phyloP scores from a whole-genome alignment of 768 basidiomycete species.

The Leccinum subtestaceum region DNA sequence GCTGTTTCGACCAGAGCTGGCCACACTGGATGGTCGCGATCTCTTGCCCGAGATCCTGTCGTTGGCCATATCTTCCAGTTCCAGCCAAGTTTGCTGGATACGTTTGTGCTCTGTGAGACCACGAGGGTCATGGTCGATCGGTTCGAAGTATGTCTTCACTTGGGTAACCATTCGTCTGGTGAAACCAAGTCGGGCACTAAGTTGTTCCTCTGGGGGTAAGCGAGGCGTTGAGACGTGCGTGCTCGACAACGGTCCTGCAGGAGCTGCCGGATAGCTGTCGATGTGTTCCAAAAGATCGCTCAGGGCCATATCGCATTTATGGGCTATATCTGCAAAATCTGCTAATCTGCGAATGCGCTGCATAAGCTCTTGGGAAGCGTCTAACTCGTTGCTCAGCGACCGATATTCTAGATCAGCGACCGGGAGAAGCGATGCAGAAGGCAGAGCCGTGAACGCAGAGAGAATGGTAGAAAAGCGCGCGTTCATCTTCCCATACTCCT shows the following conservation, averaged over 20 bases:
- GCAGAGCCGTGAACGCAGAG: conserved; percentile 46
- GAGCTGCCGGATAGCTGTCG: conserved; percentile 74
- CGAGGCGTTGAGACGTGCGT: conserved; percentile 41
- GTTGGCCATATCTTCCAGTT: conserved; percentile 77
- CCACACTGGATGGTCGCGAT: conserved; percentile 62
- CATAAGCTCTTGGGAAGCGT: conserved; percentile 47
- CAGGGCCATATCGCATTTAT: conserved; percentile 66
- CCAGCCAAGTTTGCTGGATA: conserved; percentile 76
- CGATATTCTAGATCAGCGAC: conserved; percentile 56
- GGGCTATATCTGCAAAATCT: conserved; percentile 46
- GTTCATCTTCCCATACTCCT: conserved; percentile 47
- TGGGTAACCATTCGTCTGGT: conserved; percentile 51
- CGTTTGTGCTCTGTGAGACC: conserved; percentile 59
- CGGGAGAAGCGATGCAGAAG: conserved; percentile 38
- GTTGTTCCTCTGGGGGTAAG: conserved; percentile 63
- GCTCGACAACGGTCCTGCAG: conserved; percentile 50
- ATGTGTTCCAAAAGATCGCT: conserved; percentile 85
- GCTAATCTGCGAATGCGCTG: conserved; percentile 53
- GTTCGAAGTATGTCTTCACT: conserved; percentile 40
- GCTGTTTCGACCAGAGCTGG: conserved; percentile 64
- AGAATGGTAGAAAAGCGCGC: conserved; percentile 44
- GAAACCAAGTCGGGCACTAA: conserved; percentile 60
- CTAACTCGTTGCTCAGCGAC: conserved; percentile 59
- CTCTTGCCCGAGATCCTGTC: conserved; percentile 61
- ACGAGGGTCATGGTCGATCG: conserved; percentile 57